Base-by-base conservation (phyloP, 352 stramenopile species). In the Phytophthora agathidicida region DNA sequence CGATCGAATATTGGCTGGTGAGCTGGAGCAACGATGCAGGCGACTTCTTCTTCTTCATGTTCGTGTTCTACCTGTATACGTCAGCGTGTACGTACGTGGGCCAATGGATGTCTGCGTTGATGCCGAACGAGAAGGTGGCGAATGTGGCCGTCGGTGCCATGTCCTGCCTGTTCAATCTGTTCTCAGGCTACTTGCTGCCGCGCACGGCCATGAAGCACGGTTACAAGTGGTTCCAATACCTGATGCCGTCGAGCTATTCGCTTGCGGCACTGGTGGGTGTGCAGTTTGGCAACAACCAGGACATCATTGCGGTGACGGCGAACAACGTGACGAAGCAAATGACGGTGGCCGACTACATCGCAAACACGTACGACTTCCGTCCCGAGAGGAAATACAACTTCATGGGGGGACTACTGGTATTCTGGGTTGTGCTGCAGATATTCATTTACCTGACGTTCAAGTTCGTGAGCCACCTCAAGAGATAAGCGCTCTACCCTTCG, bases 171-270 rank as follows among this genome's bases (percentile, higher is more conserved):
- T 84, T 89, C 41, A 91, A 89, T 63, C 35, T 89, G 45, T 91
- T 91, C 52, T 67, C 61, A 3, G 80, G 80, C 5, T 89, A 75
- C 56, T 17, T 89, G 17, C 24, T 87, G 10, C 80, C 80, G 4
- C 73, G 68, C 17, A 70, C 75, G 10, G n/a, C 65, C 3, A 89
- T 89, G 80, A 66, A 75, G 30, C 2, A 19, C 0, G 82, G 70
- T n/a, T 89, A 89, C 76, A 83, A 86, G 71, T 89, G 79, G 79
- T 80, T 89, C 63, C 35, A 52, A 48, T 89, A 86, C 59, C 51
- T 89, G 28, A 77, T 86, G 48, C 79, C 79, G 2, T 87, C 79
- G 9, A 75, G 64, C 48, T 87, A 89, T 49, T 82, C 79, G 14
- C 45, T 89, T 17, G 26, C 67, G 0, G 73, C 76, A 0, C 23